Base-by-base conservation (phyloP, 1,284 basidiomycete genomes). In the Heliocybe sulcata region DNA sequence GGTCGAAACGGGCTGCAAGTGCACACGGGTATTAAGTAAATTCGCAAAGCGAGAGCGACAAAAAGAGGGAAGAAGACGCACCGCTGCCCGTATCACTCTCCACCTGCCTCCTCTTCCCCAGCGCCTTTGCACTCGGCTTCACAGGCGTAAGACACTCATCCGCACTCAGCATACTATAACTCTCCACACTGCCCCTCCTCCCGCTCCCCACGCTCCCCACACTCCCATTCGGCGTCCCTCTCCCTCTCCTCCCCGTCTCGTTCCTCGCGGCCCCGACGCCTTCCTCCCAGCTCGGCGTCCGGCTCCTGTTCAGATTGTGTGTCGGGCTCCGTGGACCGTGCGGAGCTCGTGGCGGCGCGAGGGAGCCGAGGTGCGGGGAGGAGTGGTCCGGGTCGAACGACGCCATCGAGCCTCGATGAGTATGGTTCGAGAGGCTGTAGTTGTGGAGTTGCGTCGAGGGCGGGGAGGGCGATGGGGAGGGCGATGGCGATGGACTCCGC, bases 41-140 rank as follows among this genome's bases (percentile, higher is more conserved):
- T n/a, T n/a, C n/a, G n/a, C n/a, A n/a, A n/a, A n/a, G n/a, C n/a
- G n/a, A n/a, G n/a, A n/a, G 33, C 33, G 16, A 47, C 38, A 22
- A 23, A 45, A 31, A 49, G 52, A 20, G 27, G 9, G 1, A 29
- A 33, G 9, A 20, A 52, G 42, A 72, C 77, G 57, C 59, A 82
- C 81, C n/a, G 69, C 51, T 80, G 80, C 16, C 6, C 3, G 73
- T 71, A 33, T 66, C 63, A 9, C 60, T 59, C 29, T 82, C 79
- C n/a, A 80, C 65, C 14, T 82, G 76, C 60, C 72, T 79, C 60
- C 85, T 76, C 70, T 92, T 92, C n/a, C 89, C 90, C 4, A 90
- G 76, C 1, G 90, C 87, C 65, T 92, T 92, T 45, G 77, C 86
- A 63, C 87, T 90, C 2, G 85, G 86, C 56, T 75, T 71, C 8